Evolutionary conservation across 2,329 filamentous ascomycete species (phyloP).

Genomic region (Phoma herbarum): DNA sequence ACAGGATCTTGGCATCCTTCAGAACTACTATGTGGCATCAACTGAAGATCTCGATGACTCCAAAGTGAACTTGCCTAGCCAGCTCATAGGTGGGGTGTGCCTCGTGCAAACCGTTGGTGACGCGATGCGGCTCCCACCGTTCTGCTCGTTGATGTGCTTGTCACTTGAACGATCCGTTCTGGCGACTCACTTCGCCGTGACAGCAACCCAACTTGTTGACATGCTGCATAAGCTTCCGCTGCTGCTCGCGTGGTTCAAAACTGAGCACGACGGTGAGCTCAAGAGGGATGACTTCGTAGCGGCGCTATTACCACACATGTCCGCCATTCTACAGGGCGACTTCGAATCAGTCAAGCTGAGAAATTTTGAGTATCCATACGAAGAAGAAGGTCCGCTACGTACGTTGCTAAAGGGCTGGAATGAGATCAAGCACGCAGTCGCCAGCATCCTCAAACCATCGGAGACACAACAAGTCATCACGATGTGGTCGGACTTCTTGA

Average conservation of each 20-base stretch:
- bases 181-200: slow-evolving; percentile 18
- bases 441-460: slow-evolving; percentile 13
- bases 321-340: slow-evolving; percentile 21
- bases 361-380: neutral
- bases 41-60: neutral
- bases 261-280: slow-evolving; percentile 20
- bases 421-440: slow-evolving; percentile 23
- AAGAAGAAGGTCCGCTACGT: slow-evolving; percentile 14
- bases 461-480: slow-evolving; percentile 10
- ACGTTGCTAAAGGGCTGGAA: slow-evolving; percentile 26
- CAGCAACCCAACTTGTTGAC: slow-evolving; percentile 13
- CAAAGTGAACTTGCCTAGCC: neutral
- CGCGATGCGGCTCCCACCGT: slow-evolving; percentile 28
- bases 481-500: slow-evolving; percentile 24
- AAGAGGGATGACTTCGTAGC: slow-evolving; percentile 20
- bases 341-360: slow-evolving; percentile 12
- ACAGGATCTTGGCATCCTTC: slow-evolving; percentile 25
- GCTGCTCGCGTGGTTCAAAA: slow-evolving; percentile 27
- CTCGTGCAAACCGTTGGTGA: slow-evolving; percentile 28
- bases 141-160: slow-evolving; percentile 25
- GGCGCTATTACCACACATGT: slow-evolving; percentile 14
- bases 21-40: slow-evolving; percentile 20
- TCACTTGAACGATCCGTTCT: slow-evolving; percentile 22
- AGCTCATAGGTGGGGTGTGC: slow-evolving; percentile 29
- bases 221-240: slow-evolving; percentile 24